These are phyloP conservation scores for Camelina sativa DNA, from an alignment of 345 rosid genomes.

Conservation along the genomic window DNA sequence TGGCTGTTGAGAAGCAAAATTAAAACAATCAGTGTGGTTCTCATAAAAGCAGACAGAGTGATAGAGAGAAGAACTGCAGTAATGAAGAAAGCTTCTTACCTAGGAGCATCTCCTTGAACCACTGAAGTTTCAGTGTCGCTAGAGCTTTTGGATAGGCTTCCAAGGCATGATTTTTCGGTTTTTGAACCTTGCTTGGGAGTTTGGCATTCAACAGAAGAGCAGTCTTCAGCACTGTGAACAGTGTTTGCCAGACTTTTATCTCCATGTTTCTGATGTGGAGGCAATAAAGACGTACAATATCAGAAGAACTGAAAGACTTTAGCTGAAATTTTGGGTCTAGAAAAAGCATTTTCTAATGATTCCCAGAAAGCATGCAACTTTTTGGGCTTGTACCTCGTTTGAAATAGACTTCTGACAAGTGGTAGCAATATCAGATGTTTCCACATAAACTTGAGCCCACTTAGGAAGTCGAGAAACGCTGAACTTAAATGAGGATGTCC, in stretches of 20 bases:
- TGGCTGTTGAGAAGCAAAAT: constrained; percentile 40
- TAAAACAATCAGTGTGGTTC: constrained; percentile 34
- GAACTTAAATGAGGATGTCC: constrained; percentile 69
- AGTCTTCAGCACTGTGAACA: constrained; percentile 37
- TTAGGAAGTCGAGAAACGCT: constrained; percentile 83
- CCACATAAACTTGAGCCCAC: constrained; percentile 81
- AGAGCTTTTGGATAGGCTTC: constrained; percentile 50
- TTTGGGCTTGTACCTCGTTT: constrained; percentile 56
- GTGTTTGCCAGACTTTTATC: constrained; percentile 36
- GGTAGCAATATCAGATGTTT: constrained; percentile 39
- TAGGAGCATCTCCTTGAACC: constrained; percentile 43
- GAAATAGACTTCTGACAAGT: constrained; percentile 47
- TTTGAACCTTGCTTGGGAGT: constrained; percentile 50
- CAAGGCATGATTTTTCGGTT: constrained; percentile 45
- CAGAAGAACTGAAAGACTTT: constrained; percentile 9
- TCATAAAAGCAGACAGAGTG: background rate
- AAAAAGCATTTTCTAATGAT: background rate
- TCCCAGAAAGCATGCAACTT: constrained; percentile 25
- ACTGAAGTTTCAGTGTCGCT: constrained; percentile 42
- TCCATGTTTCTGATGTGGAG: constrained; percentile 45
- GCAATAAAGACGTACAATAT: constrained; percentile 15
- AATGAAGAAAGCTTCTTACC: constrained; percentile 35
- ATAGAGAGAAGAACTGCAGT: constrained; percentile 26
- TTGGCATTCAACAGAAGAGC: constrained; percentile 51
- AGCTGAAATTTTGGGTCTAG: background rate